These are phyloP conservation scores for Rhynchosporium graminicola DNA, from an alignment of 2,329 filamentous ascomycete genomes.

Conservation along the genomic window DNA sequence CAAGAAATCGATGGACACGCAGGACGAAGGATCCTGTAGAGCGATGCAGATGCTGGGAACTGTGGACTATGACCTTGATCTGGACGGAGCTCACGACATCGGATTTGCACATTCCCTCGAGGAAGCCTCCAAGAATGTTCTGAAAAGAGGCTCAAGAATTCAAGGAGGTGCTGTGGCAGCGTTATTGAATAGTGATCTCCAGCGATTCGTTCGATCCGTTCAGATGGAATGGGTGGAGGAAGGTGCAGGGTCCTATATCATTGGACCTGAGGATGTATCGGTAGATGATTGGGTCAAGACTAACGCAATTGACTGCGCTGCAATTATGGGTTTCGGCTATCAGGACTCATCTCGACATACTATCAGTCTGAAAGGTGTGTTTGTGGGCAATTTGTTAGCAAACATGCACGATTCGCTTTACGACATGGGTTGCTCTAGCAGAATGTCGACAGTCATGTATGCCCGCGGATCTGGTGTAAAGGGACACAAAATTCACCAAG, in stretches of 20 bases:
- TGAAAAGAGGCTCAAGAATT: neutral
- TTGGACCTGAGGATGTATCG: constrained; percentile 6
- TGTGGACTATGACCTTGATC: constrained; percentile 12
- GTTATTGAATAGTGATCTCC: constrained; percentile 8
- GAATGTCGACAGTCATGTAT: constrained; percentile 9
- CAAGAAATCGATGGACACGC: neutral
- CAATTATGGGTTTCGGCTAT: constrained; percentile 12
- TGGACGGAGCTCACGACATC: neutral
- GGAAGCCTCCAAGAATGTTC: neutral
- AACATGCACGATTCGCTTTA: constrained; percentile 15
- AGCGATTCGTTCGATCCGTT: constrained; percentile 6
- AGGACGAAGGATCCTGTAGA: neutral
- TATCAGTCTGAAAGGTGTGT: constrained; percentile 7
- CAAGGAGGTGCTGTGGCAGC: constrained; percentile 4
- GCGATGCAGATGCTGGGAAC: constrained; percentile 10
- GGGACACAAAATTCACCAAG: constrained; percentile 5
- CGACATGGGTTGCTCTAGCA: constrained; percentile 13
- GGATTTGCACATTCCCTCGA: constrained; percentile 6
- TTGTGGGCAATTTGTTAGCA: constrained; percentile 11
- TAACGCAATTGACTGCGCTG: constrained; percentile 1
- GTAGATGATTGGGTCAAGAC: constrained; percentile 8
- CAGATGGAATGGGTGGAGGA: constrained; percentile 3
- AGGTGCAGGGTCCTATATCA: neutral
- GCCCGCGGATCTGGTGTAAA: neutral
- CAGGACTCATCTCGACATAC: neutral